A percentile compares a stretch with the other conserved stretches of the same genome.
Evolutionary conservation across 805 yeast genomes (phyloP).

Genomic region (Teunomyces aglyptinius): DNA sequence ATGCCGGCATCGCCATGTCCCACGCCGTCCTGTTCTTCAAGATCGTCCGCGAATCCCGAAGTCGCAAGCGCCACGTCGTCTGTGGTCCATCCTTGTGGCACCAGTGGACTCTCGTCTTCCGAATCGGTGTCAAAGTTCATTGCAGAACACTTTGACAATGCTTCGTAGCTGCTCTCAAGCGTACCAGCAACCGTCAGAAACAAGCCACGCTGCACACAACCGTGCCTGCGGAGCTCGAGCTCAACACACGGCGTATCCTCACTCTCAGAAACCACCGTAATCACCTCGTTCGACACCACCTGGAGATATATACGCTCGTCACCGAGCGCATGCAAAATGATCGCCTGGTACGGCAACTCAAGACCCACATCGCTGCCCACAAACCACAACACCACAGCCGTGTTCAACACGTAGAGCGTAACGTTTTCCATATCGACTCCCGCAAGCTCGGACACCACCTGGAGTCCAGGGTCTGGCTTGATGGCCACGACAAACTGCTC

Average conservation of each 20-base stretch:
- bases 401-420: constrained; percentile 34
- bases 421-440: constrained; percentile 12
- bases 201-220: constrained; percentile 12
- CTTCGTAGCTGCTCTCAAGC: constrained; percentile 25
- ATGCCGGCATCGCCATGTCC: constrained; percentile 34
- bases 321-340: constrained; percentile 34
- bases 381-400: constrained; percentile 33
- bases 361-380: constrained; percentile 20
- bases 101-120: constrained; percentile 14
- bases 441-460: constrained; percentile 10
- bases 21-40: constrained; percentile 19
- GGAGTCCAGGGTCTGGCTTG: constrained; percentile 14
- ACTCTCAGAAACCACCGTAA: constrained; percentile 11
- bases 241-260: constrained; percentile 22
- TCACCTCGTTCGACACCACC: constrained; percentile 20
- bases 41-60: constrained; percentile 39
- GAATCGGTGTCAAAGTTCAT: constrained; percentile 33
- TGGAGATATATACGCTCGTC: constrained; percentile 29
- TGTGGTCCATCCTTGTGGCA: constrained; percentile 25
- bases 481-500: constrained; percentile 13
- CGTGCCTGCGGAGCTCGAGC: constrained; percentile 11
- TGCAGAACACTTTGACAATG: constrained; percentile 38
- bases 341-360: constrained; percentile 33
- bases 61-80: constrained; percentile 6
- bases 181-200: constrained; percentile 3